Evolutionary conservation across 257 asterid species (phyloP).

Genomic region (Cinchona pubescens): DNA sequence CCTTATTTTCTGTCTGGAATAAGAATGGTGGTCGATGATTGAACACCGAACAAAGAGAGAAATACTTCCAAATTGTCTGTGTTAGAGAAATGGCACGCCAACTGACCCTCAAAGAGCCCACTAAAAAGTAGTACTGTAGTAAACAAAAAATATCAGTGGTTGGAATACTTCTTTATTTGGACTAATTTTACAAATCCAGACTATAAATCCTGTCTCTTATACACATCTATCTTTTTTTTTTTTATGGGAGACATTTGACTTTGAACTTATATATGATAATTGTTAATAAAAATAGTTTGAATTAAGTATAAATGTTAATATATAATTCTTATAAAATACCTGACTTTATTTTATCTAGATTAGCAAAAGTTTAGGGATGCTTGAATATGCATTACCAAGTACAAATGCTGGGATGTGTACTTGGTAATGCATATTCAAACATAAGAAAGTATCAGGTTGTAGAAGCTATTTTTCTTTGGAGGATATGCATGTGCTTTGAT

Average conservation of each 20-base stretch:
- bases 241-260: not conserved
- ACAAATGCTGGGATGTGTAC: no score
- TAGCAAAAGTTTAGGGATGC: no score
- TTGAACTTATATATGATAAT: not conserved
- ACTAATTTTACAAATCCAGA: not conserved
- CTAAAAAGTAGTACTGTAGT: no score
- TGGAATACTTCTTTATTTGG: not conserved
- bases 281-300: no score
- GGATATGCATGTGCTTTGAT: no score
- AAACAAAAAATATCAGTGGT: not conserved
- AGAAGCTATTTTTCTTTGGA: not conserved
- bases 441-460: not conserved
- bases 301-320: no score
- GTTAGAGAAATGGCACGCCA: slow-evolving; percentile 4
- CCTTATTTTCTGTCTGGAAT: not conserved
- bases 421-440: no score
- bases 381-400: no score
- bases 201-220: not conserved
- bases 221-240: not conserved
- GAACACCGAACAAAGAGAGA: not conserved
- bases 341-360: no score
- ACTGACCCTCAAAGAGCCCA: not conserved
- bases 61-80: not conserved
- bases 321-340: no score
- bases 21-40: not conserved